Percentiles rank a stretch among this genome's conserved stretches.
Evolutionary conservation across 371 early-diverging fungal species (phyloP).

Genomic region (Dentiscutata heterogama): DNA sequence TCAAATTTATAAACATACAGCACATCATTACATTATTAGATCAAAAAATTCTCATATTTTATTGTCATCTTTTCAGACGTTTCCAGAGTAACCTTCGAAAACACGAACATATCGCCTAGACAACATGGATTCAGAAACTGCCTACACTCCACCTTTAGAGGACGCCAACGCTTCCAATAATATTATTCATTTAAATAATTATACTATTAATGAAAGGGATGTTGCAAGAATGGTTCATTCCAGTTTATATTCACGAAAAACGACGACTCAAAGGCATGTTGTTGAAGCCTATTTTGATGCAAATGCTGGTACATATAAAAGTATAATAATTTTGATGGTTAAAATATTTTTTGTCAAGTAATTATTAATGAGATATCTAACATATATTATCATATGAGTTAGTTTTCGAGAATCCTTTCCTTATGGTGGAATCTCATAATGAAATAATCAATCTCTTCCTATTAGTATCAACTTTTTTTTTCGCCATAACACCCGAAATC

Average conservation of each 20-base stretch:
- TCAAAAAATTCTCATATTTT: too few relatives aligned
- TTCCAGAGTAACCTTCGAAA: too few relatives aligned
- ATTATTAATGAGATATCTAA: background rate
- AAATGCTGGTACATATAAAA: constrained; percentile 34
- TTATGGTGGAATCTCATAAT: background rate
- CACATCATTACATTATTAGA: too few relatives aligned
- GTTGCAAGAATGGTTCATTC: constrained; percentile 24
- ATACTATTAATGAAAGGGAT: background rate
- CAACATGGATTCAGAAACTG: too few relatives aligned
- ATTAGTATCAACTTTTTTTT: background rate
- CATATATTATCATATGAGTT: background rate
- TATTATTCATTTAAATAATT: background rate
- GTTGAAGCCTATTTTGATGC: constrained; percentile 13
- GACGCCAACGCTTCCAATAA: too few relatives aligned
- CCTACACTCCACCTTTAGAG: too few relatives aligned
- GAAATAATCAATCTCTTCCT: constrained; percentile 30
- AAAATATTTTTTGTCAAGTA: background rate
- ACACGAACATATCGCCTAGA: too few relatives aligned
- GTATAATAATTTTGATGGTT: background rate
- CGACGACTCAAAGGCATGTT: background rate
- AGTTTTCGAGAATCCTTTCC: constrained; percentile 44
- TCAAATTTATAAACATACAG: too few relatives aligned
- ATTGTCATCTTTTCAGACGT: too few relatives aligned
- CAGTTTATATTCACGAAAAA: constrained; percentile 24
- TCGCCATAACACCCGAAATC: background rate